These are phyloP conservation scores for Phalaenopsis equestris DNA, from an alignment of 106 monocot species.

Conservation along the genomic window DNA sequence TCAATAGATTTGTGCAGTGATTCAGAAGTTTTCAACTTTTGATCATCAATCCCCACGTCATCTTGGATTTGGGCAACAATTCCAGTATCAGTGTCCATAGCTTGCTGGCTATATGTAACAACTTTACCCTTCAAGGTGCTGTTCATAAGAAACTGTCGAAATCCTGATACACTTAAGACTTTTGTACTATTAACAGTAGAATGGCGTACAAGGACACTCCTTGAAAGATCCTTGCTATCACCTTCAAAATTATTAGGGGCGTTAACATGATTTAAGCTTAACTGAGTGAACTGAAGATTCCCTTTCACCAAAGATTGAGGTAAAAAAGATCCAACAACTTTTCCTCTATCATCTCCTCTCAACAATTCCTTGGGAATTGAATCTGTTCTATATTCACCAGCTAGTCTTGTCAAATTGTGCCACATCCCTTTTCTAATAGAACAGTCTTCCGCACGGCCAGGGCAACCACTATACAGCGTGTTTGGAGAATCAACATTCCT, in stretches of 20 bases:
- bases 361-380: slow-evolving; percentile 6
- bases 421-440: slow-evolving; percentile 30
- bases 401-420: slow-evolving; percentile 40
- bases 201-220: slow-evolving; percentile 1
- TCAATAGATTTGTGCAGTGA: neutral
- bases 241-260: slow-evolving; percentile 14
- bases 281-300: neutral
- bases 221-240: slow-evolving; percentile 12
- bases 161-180: slow-evolving; percentile 30
- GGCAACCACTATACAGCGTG: slow-evolving; percentile 18
- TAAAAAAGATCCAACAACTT: slow-evolving; percentile 13
- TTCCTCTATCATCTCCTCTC: slow-evolving; percentile 1
- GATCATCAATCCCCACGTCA: slow-evolving; percentile 14
- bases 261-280: slow-evolving; percentile 12
- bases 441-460: slow-evolving; percentile 34
- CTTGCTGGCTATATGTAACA: slow-evolving; percentile 29
- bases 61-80: slow-evolving; percentile 3
- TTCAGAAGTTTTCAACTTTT: slow-evolving; percentile 11
- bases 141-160: slow-evolving; percentile 34
- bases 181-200: slow-evolving; percentile 24
- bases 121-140: slow-evolving; percentile 55
- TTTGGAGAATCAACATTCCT: slow-evolving; percentile 35
- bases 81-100: slow-evolving; percentile 1
- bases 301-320: slow-evolving; percentile 12
- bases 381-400: slow-evolving; percentile 22